Conservation (phyloP, 768 basidiomycete species). For the Agrocybe pediades region DNA sequence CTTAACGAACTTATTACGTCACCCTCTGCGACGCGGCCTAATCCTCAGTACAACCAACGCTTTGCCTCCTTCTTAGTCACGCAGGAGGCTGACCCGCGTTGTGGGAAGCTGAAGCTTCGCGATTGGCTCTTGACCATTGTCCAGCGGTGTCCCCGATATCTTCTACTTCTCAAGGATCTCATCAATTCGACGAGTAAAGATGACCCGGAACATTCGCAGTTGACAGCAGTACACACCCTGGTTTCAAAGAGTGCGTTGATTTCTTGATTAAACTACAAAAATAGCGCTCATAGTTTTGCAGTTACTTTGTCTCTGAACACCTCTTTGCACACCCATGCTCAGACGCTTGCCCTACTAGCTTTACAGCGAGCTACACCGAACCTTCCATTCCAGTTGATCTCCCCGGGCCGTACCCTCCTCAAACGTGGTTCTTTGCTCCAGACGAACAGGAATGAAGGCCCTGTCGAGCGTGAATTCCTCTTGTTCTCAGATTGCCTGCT, state of each 20-base stretch:
- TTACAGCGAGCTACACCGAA: constrained; percentile 77
- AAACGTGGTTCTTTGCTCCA: constrained; percentile 67
- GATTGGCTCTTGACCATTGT: constrained; percentile 89
- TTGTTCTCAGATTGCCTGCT: constrained; percentile 83
- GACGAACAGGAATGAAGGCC: constrained; percentile 49
- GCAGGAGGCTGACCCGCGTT: constrained; percentile 70
- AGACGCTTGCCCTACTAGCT: constrained; percentile 73
- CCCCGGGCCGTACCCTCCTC: constrained; percentile 79
- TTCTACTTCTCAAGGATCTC: constrained; percentile 81
- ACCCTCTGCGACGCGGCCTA: constrained; percentile 36
- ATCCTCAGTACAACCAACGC: constrained; percentile 43
- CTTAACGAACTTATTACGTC: constrained; percentile 55
- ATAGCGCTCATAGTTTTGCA: constrained; percentile 35
- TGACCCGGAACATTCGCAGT: constrained; percentile 66
- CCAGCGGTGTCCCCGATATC: constrained; percentile 86
- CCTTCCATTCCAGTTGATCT: constrained; percentile 77
- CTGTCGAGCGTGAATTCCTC: constrained; percentile 69
- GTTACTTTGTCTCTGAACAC: constrained; percentile 80
- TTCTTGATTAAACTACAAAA: background rate
- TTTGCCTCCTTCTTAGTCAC: constrained; percentile 66
- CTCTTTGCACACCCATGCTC: constrained; percentile 76
- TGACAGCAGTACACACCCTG: constrained; percentile 60
- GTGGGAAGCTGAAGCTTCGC: constrained; percentile 73
- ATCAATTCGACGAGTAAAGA: constrained; percentile 64
- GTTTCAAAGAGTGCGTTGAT: constrained; percentile 69